phyloP scores from a whole-genome alignment of 2,329 filamentous ascomycete genomes.

The Acrodontium crateriforme region DNA sequence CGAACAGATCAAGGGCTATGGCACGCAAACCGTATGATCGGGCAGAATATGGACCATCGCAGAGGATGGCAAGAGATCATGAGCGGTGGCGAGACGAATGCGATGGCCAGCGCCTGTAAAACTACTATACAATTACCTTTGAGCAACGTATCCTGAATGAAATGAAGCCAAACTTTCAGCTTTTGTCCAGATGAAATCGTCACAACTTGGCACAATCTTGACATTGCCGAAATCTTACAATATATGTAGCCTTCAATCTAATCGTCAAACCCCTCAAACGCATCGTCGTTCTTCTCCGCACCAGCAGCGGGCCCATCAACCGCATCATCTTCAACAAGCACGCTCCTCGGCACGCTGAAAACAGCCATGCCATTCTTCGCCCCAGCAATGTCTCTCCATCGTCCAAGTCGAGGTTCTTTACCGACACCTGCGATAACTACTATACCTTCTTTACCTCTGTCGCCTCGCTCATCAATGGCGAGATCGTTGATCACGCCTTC shows the following conservation, averaged over 20 bases:
- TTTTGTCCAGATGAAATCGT: too few species aligned
- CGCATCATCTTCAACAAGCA: conserved; percentile 17
- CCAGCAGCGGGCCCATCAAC: conserved; percentile 1
- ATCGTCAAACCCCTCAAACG: conserved; percentile 6
- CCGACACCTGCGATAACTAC: conserved; percentile 78
- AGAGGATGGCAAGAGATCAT: too few species aligned
- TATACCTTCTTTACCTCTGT: conserved; percentile 57
- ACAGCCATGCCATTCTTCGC: conserved; percentile 76
- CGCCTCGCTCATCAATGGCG: conserved; percentile 71
- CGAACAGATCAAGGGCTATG: conserved; percentile 86
- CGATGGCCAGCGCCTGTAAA: too few species aligned
- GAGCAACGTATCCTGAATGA: too few species aligned
- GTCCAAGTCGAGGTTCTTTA: conserved; percentile 71
- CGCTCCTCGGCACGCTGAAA: conserved; percentile 55
- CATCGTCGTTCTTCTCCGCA: conserved; percentile 2
- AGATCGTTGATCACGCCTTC: conserved; percentile 81
- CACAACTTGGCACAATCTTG: too few species aligned
- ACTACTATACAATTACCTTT: too few species aligned
- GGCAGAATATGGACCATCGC: too few species aligned
- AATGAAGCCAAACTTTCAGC: too few species aligned
- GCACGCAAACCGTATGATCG: conserved; percentile 58
- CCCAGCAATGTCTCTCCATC: conserved; percentile 52
- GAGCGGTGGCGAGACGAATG: too few species aligned
- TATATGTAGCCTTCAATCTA: not conserved
- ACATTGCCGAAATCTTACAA: too few species aligned